Evolutionary conservation across 2,329 filamentous ascomycete species (phyloP).

Genomic region (Colletotrichum abscissum): DNA sequence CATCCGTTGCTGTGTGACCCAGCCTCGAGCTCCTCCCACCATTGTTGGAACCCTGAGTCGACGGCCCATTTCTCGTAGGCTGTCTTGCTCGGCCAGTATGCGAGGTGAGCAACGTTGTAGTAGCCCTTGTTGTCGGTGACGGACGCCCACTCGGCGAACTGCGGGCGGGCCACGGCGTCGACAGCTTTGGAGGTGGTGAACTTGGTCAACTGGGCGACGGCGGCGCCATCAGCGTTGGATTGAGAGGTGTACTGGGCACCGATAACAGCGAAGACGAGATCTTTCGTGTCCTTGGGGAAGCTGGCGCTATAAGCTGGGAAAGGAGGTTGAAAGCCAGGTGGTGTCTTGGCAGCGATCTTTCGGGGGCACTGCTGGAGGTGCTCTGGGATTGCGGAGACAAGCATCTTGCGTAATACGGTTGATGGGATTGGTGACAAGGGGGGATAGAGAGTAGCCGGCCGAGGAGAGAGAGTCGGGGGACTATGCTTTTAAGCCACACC

Average conservation of each 20-base stretch:
- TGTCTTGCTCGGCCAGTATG: conserved; percentile 49
- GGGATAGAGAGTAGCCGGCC: background rate
- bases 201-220: conserved; percentile 20
- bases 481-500: conserved; percentile 11
- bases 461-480: background rate
- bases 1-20: conserved; percentile 46
- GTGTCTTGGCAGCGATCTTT: conserved; percentile 24
- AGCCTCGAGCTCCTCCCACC: conserved; percentile 48
- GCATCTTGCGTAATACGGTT: conserved; percentile 18
- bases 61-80: conserved; percentile 45
- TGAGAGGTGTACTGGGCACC: conserved; percentile 31
- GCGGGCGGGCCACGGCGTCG: background rate
- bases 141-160: conserved; percentile 33
- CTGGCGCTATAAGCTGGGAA: conserved; percentile 34
- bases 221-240: background rate
- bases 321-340: conserved; percentile 29
- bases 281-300: conserved; percentile 33
- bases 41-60: conserved; percentile 48
- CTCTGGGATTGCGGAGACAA: conserved; percentile 33
- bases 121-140: conserved; percentile 32
- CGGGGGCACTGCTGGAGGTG: conserved; percentile 35
- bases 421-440: background rate
- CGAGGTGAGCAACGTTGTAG: conserved; percentile 43
- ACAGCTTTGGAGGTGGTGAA: conserved; percentile 26
- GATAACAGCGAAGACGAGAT: conserved; percentile 36